Conservation (phyloP, 345 rosid species). For the Carallia pectinifolia region DNA sequence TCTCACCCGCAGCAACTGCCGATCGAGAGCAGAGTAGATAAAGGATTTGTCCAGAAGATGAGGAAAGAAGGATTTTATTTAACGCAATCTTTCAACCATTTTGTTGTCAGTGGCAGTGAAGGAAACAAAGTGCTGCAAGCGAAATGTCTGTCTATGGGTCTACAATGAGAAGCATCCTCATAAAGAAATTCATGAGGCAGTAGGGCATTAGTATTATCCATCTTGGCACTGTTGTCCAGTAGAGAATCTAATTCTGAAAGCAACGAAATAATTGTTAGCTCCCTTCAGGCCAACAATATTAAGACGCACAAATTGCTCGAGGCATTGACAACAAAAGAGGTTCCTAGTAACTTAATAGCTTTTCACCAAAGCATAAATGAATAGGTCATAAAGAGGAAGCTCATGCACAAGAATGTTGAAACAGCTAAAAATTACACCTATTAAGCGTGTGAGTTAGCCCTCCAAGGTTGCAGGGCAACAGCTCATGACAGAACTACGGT, state of each 20-base stretch:
- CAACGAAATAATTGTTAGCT: neutral
- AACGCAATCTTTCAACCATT: constrained; percentile 69
- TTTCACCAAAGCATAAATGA: too few species aligned
- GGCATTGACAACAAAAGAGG: neutral
- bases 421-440: neutral
- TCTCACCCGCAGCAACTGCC: too few species aligned
- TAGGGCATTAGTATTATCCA: constrained; percentile 29
- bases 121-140: constrained; percentile 66
- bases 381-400: too few species aligned
- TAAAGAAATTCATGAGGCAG: constrained; percentile 57
- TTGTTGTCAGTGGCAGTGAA: constrained; percentile 69
- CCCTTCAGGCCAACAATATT: too few species aligned
- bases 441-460: too few species aligned
- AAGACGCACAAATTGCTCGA: neutral
- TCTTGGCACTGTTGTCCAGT: constrained; percentile 35
- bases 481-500: neutral
- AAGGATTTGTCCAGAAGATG: neutral
- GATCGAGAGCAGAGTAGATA: too few species aligned
- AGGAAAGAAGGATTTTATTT: constrained; percentile 53
- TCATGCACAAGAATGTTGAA: too few species aligned
- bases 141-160: constrained; percentile 31
- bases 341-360: too few species aligned
- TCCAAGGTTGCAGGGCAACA: neutral
- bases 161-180: constrained; percentile 47
- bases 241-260: constrained; percentile 39